Percentiles rank a stretch among this genome's conserved stretches.
These are phyloP conservation scores for Solanum okadae DNA, from an alignment of 257 asterid species.

Conservation along the genomic window DNA sequence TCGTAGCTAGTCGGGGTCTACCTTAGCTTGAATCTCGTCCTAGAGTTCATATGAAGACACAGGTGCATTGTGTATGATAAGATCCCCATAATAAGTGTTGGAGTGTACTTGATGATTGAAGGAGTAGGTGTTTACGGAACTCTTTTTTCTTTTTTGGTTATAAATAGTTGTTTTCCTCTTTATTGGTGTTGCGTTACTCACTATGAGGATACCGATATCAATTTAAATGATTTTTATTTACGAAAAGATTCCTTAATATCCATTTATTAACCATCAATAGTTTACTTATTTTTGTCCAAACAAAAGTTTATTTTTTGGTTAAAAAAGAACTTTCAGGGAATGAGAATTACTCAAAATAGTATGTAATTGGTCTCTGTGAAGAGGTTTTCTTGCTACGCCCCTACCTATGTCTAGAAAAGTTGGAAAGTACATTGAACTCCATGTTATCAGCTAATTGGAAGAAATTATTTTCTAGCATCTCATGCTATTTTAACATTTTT, in stretches of 20 bases:
- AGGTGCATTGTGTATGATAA: not conserved
- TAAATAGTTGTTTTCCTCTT: not conserved
- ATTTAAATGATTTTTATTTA: not conserved
- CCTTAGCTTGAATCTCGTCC: not conserved
- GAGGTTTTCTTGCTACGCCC: not conserved
- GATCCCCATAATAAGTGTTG: not conserved
- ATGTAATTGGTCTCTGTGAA: not conserved
- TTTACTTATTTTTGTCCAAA: not conserved
- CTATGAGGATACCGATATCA: not conserved
- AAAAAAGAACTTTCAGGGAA: not conserved
- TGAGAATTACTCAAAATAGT: not conserved
- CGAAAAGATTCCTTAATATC: not conserved
- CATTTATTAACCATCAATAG: not conserved
- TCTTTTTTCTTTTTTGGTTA: not conserved
- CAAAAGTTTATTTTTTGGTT: not conserved
- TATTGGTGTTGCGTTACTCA: not conserved
- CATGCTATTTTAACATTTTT: not conserved
- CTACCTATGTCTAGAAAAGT: too few relatives aligned
- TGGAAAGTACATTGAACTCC: not conserved
- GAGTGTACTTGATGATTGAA: not conserved
- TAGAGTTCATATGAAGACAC: not conserved
- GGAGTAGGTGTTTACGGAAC: not conserved
- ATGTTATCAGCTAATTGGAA: not conserved
- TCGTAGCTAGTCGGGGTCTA: not conserved
- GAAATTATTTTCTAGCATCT: not conserved